Evolutionary conservation across 306 rosid genomes (phyloP), one percentile per base, ranked within the genome.

Genomic region (Luffa aegyptiaca): DNA sequence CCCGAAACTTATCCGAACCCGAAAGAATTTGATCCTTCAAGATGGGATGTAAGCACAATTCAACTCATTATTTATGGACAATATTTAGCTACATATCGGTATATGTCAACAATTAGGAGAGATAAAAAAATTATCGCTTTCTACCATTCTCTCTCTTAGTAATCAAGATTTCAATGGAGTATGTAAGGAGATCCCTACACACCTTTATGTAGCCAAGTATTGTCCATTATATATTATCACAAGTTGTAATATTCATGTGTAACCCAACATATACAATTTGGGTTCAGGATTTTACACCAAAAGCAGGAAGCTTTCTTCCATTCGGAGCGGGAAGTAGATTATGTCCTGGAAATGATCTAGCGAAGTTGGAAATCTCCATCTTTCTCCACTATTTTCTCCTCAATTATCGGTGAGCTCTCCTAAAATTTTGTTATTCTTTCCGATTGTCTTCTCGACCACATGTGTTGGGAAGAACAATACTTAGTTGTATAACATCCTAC

Each of bases 341-440:
- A 79, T 94, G 98, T 83, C 98, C 98, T 0, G 92, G 92, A 76
- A 88, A 88, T 66, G 92, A 88, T 82, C 86, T 88, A 8, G 92
- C 92, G 5, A 88, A 92, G 88, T 48, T 92, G 81, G 98, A 94
- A 91, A 84, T 94, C 56, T 81, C 91, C 14, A 85, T 89, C 79
- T 94, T 94, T 82, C 98, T 94, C 68, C 98, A 94, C 55, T 46
- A 92, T 84, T 94, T 89, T 73, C 85, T 92, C 82, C 88, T 92
- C 8, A 78, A 86, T 77, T 92, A 94, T 77, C 53, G 36, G 98
- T 90, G 56, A 88, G 89, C 84, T 46, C 46, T 51, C 63, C 39
- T 33, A 73, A 35, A 64, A 53, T 59, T 16, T 58, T 55, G 4
- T 4, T n/a, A 39, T 33, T 51, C 8, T 75, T 16, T 68, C 18